These are phyloP conservation scores for Periglandula ipomoeae DNA, from an alignment of 2,329 filamentous ascomycete species.

Conservation along the genomic window DNA sequence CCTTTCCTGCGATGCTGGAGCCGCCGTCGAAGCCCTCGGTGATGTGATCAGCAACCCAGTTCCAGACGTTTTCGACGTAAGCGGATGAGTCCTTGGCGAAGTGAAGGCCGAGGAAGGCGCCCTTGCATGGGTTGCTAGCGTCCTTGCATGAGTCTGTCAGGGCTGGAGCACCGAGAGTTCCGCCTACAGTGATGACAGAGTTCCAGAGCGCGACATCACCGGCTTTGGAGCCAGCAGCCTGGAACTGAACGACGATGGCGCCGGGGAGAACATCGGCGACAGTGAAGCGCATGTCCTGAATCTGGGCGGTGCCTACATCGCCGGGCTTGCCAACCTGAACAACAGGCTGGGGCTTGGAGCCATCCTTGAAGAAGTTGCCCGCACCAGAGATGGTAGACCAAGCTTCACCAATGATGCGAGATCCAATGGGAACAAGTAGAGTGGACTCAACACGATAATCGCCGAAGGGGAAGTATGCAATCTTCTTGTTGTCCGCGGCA, in stretches of 20 bases:
- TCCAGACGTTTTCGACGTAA: conserved; percentile 23
- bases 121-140: conserved; percentile 30
- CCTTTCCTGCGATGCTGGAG: conserved; percentile 36
- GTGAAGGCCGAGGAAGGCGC: conserved; percentile 39
- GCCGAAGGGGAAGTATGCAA: conserved; percentile 22
- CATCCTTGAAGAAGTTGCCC: conserved; percentile 33
- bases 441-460: conserved; percentile 19
- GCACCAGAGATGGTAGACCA: conserved; percentile 42
- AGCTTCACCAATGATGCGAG: conserved; percentile 45
- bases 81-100: conserved; percentile 24
- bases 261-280: conserved; percentile 34
- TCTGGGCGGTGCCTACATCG: conserved; percentile 39
- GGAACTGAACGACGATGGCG: conserved; percentile 30
- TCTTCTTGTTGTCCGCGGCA: conserved; percentile 23
- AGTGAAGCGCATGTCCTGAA: conserved; percentile 44
- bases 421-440: conserved; percentile 24
- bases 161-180: conserved; percentile 27
- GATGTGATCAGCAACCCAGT: conserved; percentile 38
- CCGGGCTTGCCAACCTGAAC: conserved; percentile 40
- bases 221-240: conserved; percentile 25
- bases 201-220: conserved; percentile 44
- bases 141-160: conserved; percentile 27
- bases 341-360: conserved; percentile 36
- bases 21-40: conserved; percentile 33
- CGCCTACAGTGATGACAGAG: conserved; percentile 35